Percentiles rank a stretch among this genome's conserved stretches.
phyloP scores from a whole-genome alignment of 108 stramenopile genomes.

The Thalassiosira profunda region DNA sequence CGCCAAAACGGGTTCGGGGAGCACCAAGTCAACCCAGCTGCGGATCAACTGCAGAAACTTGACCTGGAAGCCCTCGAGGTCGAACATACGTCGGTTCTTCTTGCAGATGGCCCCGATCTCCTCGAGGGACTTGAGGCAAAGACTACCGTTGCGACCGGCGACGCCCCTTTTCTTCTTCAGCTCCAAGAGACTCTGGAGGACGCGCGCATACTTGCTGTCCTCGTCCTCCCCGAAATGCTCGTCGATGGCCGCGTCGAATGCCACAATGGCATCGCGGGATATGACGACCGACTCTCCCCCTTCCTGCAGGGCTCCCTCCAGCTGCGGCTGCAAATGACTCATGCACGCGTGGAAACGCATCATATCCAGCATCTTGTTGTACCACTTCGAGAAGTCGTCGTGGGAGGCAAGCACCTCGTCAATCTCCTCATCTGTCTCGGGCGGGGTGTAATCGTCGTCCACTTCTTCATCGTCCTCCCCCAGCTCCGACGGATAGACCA shows the following conservation, averaged over 20 bases:
- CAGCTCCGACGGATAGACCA: constrained; percentile 25
- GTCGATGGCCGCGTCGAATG: constrained; percentile 34
- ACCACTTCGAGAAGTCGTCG: constrained; percentile 19
- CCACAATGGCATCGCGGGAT: constrained; percentile 30
- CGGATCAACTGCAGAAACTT: constrained; percentile 33
- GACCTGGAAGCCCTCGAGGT: constrained; percentile 27
- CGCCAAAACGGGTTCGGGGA: constrained; percentile 34
- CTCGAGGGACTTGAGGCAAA: constrained; percentile 20
- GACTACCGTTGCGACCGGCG: constrained; percentile 2
- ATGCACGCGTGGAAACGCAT: constrained; percentile 46
- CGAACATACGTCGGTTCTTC: constrained; percentile 10
- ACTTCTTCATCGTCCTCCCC: constrained; percentile 2
- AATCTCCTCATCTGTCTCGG: constrained; percentile 25
- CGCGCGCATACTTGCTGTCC: constrained; percentile 13
- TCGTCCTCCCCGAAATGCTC: constrained; percentile 17
- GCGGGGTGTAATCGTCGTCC: constrained; percentile 13
- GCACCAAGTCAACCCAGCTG: constrained; percentile 32
- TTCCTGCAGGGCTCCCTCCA: constrained; percentile 19
- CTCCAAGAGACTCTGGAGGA: constrained; percentile 27
- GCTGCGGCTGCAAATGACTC: constrained; percentile 41
- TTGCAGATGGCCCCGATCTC: constrained; percentile 17
- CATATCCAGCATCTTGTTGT: constrained; percentile 10
- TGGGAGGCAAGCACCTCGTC: constrained; percentile 20
- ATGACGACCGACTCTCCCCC: constrained; percentile 28
- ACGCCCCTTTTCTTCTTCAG: constrained; percentile 3